A percentile compares a stretch with the other conserved stretches of the same genome.
These are phyloP conservation scores for Phaeoacremonium minimum DNA, from an alignment of 2,329 filamentous ascomycete genomes.

Conservation along the genomic window DNA sequence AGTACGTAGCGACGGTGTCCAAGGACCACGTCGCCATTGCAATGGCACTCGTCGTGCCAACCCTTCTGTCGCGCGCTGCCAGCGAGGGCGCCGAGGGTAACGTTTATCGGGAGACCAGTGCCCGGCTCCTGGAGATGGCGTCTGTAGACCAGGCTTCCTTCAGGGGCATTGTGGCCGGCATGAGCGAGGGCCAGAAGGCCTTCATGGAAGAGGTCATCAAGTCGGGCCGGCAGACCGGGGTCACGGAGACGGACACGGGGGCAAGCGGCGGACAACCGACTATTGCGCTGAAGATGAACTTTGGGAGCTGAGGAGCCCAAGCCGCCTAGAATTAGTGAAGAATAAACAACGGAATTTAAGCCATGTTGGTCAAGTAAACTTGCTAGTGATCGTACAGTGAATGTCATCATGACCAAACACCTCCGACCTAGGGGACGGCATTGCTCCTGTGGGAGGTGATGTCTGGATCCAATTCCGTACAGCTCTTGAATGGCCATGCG, in stretches of 20 bases:
- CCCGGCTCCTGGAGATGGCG: conserved; percentile 75
- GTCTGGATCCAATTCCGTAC: too few relatives aligned
- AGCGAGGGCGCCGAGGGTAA: conserved; percentile 53
- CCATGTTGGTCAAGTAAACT: too few relatives aligned
- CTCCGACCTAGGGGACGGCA: too few relatives aligned
- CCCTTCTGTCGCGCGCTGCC: conserved; percentile 68
- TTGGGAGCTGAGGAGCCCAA: conserved; percentile 56
- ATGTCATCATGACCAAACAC: too few relatives aligned
- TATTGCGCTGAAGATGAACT: conserved; percentile 94
- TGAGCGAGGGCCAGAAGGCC: conserved; percentile 66
- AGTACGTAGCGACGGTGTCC: conserved; percentile 55
- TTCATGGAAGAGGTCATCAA: conserved; percentile 81
- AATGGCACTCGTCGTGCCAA: conserved; percentile 73
- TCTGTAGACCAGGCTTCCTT: conserved; percentile 70
- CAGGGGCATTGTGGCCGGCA: conserved; percentile 64
- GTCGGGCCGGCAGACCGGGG: conserved; percentile 48
- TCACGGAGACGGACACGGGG: conserved; percentile 31
- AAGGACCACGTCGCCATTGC: conserved; percentile 49
- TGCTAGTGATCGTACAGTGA: too few relatives aligned
- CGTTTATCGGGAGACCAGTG: conserved; percentile 69
- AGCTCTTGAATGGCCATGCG: too few relatives aligned
- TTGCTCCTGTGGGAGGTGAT: too few relatives aligned
- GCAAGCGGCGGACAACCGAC: conserved; percentile 60
- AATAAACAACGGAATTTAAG: too few relatives aligned
- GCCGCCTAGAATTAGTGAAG: too few relatives aligned